A percentile compares a stretch with the other conserved stretches of the same genome.
Evolutionary conservation across 192 early-diverging fungal species (phyloP).

Genomic region (Haplosporangium gracile): DNA sequence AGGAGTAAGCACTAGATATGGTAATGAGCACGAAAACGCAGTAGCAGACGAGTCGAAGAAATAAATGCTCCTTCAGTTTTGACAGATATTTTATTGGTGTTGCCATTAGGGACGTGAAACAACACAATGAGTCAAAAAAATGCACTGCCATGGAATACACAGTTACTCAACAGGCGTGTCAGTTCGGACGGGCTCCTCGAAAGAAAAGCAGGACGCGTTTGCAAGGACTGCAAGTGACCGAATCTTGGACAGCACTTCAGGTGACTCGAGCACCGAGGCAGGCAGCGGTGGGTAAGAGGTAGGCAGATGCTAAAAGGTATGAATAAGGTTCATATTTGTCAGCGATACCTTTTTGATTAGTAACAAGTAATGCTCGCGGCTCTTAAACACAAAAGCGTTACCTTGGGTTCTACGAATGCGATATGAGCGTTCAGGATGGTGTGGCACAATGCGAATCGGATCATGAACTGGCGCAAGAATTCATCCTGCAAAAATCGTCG

Average conservation of each 20-base stretch:
- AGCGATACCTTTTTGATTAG: not conserved
- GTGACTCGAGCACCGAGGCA: conserved; percentile 65
- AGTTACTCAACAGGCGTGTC: not conserved
- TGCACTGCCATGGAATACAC: not conserved
- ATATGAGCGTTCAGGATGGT: conserved; percentile 78
- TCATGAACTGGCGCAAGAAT: conserved; percentile 91
- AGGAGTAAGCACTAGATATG: not conserved
- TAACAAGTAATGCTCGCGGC: not conserved
- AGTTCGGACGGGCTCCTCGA: conserved; percentile 27
- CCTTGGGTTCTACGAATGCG: conserved; percentile 70
- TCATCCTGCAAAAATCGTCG: conserved; percentile 89
- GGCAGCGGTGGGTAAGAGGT: conserved; percentile 74
- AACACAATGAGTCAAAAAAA: not conserved
- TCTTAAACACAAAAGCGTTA: conserved; percentile 4
- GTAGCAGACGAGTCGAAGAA: not conserved
- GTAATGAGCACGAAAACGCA: not conserved
- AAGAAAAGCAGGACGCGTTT: conserved; percentile 64
- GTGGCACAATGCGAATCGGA: conserved; percentile 84
- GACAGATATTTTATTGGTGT: not conserved
- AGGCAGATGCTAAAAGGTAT: conserved; percentile 71
- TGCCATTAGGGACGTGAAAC: not conserved
- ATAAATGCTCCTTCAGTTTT: not conserved
- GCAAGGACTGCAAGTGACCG: conserved; percentile 61
- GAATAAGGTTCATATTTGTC: not conserved
- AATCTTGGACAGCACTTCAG: conserved; percentile 73